Conservation (phyloP, 176 grass and related monocot genomes). For the Bothriochloa decipiens region DNA sequence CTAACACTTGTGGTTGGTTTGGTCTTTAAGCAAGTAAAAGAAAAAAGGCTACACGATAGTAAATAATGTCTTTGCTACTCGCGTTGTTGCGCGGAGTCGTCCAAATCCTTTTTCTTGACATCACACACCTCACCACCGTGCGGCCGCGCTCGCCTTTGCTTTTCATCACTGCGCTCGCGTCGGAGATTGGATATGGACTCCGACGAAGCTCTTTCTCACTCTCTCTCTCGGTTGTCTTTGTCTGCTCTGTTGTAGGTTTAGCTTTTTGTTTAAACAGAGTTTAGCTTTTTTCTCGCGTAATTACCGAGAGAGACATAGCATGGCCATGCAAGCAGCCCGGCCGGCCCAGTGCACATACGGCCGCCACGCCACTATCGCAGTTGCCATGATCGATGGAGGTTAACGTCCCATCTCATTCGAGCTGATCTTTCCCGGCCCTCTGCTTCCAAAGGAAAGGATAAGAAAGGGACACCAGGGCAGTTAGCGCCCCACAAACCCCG, state of each 20-base stretch:
- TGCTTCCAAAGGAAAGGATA: constrained; percentile 29
- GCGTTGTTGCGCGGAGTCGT: not conserved
- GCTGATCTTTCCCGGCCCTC: not conserved
- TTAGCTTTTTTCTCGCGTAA: not conserved
- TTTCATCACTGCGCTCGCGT: not conserved
- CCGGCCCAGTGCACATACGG: not conserved
- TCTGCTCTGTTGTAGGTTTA: not conserved
- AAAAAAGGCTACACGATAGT: not conserved
- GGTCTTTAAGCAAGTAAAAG: constrained; percentile 27
- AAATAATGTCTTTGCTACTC: not conserved
- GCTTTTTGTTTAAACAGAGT: too few relatives aligned
- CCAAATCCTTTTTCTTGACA: constrained; percentile 32
- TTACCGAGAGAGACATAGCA: not conserved
- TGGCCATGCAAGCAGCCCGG: not conserved
- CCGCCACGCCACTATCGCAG: not conserved
- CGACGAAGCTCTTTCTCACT: not conserved
- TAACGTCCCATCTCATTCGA: constrained; percentile 26
- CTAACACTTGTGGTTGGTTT: not conserved
- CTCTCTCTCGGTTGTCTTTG: not conserved
- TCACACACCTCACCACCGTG: not conserved
- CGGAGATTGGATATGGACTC: constrained; percentile 37
- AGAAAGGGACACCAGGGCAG: constrained; percentile 42
- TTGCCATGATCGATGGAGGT: constrained; percentile 37
- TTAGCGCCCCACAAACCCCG: constrained; percentile 45
- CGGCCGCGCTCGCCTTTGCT: not conserved